Base-by-base conservation (phyloP, 192 early-diverging fungal genomes). In the Diversispora epigaea region DNA sequence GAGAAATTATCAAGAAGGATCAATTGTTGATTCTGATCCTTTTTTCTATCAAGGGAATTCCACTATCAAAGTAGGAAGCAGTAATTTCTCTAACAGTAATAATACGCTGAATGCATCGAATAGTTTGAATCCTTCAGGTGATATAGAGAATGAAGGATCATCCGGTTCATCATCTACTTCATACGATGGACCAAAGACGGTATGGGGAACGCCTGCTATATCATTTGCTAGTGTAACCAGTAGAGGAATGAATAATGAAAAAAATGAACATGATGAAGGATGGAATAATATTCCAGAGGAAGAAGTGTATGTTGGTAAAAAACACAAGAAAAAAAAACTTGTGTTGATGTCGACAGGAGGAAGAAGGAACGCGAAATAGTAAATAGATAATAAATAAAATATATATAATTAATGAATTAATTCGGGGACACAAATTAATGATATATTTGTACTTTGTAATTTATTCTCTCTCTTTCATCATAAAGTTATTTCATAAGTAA, bases 251-350 rank as follows among this genome's bases (percentile, higher is more conserved):
- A 39, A 22, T 4, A 2, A 25, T 40, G 68, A 70, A 19, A 5
- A 70, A 10, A 39, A 15, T 39, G 1, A 41, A 12, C 15, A 61
- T 17, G 57, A 73, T 21, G 57, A 47, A 15, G 57, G 7, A 46
- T 73, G 58, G 57, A 40, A 73, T 49, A 32, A 17, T 58, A 54
- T 32, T 32, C 25, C 19, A 41, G 69, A 71, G 19, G 69, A 73
- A 25, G 71, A 61, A 62, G 45, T 73, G 4, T 73, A 22, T 44
- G 22, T 73, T 47, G 71, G 71, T 39, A 73, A 73, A 47, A 73
- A 73, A 46, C 56, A 73, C 3, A 73, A 73, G 46, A 73, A 60
- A 58, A 73, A 73, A 44, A 73, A 73, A 62, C 45, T 73, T 21
- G 45, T 73, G 19, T 43, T 73, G 9, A 61, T 73, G 71, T 73